Conservation (phyloP, 805 yeast genomes). For the Metschnikowia anglica region DNA sequence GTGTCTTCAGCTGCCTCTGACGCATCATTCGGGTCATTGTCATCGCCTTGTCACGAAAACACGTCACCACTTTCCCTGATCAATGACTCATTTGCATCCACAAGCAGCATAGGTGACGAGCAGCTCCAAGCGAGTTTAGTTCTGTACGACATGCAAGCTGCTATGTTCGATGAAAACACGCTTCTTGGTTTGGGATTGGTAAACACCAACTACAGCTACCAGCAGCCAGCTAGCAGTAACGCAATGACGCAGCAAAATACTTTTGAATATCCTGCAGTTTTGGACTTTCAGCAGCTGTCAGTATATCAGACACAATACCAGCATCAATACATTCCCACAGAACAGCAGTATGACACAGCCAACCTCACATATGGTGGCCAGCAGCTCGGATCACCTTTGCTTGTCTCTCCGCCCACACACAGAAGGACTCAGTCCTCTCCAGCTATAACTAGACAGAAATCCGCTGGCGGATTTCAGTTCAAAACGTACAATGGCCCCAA, state of each 20-base stretch:
- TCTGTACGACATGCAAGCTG: slow-evolving; percentile 8
- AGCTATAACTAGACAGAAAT: slow-evolving; percentile 20
- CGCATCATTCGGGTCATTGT: slow-evolving; percentile 18
- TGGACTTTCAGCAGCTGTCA: background rate
- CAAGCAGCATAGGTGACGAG: slow-evolving; percentile 9
- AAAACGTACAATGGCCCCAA: slow-evolving; percentile 33
- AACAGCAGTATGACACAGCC: background rate
- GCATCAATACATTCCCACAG: slow-evolving; percentile 4
- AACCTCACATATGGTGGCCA: background rate
- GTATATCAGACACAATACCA: background rate
- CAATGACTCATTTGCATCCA: slow-evolving; percentile 5
- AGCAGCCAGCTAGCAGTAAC: background rate
- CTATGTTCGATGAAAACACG: slow-evolving; percentile 10
- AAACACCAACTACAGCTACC: slow-evolving; percentile 23
- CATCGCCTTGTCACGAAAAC: slow-evolving; percentile 9
- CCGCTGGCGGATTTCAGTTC: slow-evolving; percentile 28
- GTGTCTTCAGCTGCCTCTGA: slow-evolving; percentile 22
- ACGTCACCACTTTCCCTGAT: slow-evolving; percentile 16
- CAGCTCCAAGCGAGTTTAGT: slow-evolving; percentile 3
- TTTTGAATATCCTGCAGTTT: background rate
- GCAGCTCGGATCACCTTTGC: slow-evolving; percentile 7
- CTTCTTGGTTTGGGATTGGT: slow-evolving; percentile 32
- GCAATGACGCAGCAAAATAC: slow-evolving; percentile 6
- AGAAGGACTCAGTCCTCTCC: slow-evolving; percentile 33
- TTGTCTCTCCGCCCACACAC: slow-evolving; percentile 11